Conservation (phyloP, 768 basidiomycete genomes). For the Ramaria rubella region DNA sequence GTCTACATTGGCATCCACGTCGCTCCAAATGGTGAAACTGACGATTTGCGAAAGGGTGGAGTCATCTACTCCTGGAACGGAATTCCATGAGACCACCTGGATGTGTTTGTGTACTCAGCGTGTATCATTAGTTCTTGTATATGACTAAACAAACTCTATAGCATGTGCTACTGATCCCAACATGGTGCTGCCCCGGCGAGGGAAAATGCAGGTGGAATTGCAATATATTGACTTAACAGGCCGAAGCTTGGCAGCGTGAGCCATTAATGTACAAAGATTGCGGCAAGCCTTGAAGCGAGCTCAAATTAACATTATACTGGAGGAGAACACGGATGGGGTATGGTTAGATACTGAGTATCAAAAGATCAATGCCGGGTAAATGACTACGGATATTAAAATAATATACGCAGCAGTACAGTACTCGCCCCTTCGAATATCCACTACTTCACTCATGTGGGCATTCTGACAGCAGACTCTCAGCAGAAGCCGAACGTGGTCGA, state of each 20-base stretch:
- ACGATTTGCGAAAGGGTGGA: background rate
- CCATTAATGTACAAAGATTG: too few relatives aligned
- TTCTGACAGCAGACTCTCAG: background rate
- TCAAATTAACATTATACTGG: too few relatives aligned
- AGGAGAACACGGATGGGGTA: too few relatives aligned
- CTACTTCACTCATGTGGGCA: conserved; percentile 18
- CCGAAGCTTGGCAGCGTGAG: too few relatives aligned
- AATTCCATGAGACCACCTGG: background rate
- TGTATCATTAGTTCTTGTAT: background rate
- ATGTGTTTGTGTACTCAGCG: background rate
- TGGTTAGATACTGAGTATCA: too few relatives aligned
- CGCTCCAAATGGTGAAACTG: background rate
- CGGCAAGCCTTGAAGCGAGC: too few relatives aligned
- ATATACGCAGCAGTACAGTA: background rate
- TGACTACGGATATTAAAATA: background rate
- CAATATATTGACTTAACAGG: too few relatives aligned
- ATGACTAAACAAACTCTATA: too few relatives aligned
- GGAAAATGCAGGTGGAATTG: too few relatives aligned
- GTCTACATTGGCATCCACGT: background rate
- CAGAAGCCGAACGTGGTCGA: conserved; percentile 5
- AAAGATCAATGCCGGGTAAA: background rate
- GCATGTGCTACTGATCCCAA: too few relatives aligned
- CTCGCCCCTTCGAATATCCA: background rate
- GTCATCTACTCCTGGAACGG: conserved; percentile 8
- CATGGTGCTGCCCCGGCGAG: too few relatives aligned